These are phyloP conservation scores for Xylariaceae sp. DNA, from an alignment of 2,329 filamentous ascomycete genomes.

Conservation along the genomic window DNA sequence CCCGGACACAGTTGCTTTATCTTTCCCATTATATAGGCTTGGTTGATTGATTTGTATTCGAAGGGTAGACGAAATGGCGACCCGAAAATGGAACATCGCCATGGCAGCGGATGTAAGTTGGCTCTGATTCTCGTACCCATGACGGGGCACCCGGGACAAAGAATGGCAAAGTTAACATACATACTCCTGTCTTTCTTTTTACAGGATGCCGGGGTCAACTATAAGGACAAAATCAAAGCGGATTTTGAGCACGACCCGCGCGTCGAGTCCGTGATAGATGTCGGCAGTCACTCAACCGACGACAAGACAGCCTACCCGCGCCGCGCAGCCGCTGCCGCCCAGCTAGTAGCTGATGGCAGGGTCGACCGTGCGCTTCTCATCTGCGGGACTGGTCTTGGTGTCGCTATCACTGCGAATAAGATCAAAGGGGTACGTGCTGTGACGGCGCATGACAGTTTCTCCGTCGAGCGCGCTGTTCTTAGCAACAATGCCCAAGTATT, in stretches of 20 bases:
- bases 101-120: slow-evolving; percentile 47
- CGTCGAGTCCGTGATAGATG: slow-evolving; percentile 65
- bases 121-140: not conserved
- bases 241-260: slow-evolving; percentile 63
- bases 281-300: slow-evolving; percentile 59
- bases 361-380: slow-evolving; percentile 76
- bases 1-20: not conserved
- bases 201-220: slow-evolving; percentile 66
- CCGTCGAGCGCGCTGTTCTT: slow-evolving; percentile 71
- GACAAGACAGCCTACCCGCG: slow-evolving; percentile 82
- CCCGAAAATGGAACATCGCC: slow-evolving; percentile 48
- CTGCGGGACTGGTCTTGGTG: slow-evolving; percentile 81
- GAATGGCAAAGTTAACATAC: not conserved
- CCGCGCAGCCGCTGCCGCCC: slow-evolving; percentile 67
- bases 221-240: slow-evolving; percentile 72
- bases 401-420: slow-evolving; percentile 87
- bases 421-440: slow-evolving; percentile 80
- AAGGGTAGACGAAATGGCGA: slow-evolving; percentile 33
- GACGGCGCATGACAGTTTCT: slow-evolving; percentile 82
- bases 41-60: not conserved
- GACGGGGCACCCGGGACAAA: not conserved
- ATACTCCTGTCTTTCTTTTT: not conserved
- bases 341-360: slow-evolving; percentile 55
- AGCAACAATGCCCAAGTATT: slow-evolving; percentile 85
- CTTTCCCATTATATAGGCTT: not conserved